Evolutionary conservation across 352 stramenopile genomes (phyloP).

Genomic region (Phytophthora pluvialis): DNA sequence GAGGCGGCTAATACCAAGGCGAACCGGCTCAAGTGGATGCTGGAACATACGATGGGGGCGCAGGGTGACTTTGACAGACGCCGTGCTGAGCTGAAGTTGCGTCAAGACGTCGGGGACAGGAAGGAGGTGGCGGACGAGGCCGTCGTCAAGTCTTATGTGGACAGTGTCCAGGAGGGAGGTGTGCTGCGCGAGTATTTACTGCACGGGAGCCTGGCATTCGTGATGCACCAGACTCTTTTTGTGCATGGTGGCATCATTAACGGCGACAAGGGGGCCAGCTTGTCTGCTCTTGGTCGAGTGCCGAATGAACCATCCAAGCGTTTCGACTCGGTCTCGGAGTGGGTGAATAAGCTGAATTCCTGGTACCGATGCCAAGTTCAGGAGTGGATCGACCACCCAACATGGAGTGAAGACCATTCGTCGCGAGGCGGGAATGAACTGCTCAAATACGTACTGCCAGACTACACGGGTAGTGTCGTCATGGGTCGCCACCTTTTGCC

Average conservation of each 20-base stretch:
- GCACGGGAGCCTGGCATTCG: slow-evolving; percentile 77
- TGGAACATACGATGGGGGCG: slow-evolving; percentile 92
- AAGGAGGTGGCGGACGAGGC: slow-evolving; percentile 67
- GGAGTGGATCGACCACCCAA: slow-evolving; percentile 80
- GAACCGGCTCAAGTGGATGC: slow-evolving; percentile 90
- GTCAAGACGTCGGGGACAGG: slow-evolving; percentile 2
- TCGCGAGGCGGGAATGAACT: slow-evolving; percentile 70
- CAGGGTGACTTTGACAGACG: slow-evolving; percentile 91
- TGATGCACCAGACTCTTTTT: slow-evolving; percentile 91
- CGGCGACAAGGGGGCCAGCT: slow-evolving; percentile 38
- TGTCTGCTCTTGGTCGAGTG: slow-evolving; percentile 74
- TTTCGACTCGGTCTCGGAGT: slow-evolving; percentile 53
- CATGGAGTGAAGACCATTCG: slow-evolving; percentile 66
- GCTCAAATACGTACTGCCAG: slow-evolving; percentile 75
- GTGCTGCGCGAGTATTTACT: slow-evolving; percentile 89
- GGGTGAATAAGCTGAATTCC: slow-evolving; percentile 77
- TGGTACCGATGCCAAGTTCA: slow-evolving; percentile 82
- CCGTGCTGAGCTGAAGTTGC: slow-evolving; percentile 67
- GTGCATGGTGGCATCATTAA: slow-evolving; percentile 91
- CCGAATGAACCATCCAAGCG: slow-evolving; percentile 49
- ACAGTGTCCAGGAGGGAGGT: slow-evolving; percentile 75
- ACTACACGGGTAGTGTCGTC: slow-evolving; percentile 67
- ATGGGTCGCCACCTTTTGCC: slow-evolving; percentile 73
- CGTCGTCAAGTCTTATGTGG: slow-evolving; percentile 81
- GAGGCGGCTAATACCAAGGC: slow-evolving; percentile 71